phyloP scores from a whole-genome alignment of 2,329 filamentous ascomycete species.

The Coniochaeta ligniaria region DNA sequence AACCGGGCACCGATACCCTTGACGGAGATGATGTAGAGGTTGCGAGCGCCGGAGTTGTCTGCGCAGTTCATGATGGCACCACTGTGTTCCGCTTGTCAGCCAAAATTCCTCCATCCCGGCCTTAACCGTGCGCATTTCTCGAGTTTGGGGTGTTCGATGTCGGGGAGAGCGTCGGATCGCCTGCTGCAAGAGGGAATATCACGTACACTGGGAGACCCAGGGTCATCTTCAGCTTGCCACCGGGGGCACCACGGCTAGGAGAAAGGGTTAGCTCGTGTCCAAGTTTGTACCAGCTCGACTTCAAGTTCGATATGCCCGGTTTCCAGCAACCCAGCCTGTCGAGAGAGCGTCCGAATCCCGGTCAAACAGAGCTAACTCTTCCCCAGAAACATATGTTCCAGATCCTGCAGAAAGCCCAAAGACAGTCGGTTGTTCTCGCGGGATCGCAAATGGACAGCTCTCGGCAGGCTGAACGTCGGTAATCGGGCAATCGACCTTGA shows the following conservation, averaged over 20 bases:
- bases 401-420: neutral
- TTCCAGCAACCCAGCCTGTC: neutral
- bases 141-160: conserved; percentile 1
- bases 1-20: conserved; percentile 97
- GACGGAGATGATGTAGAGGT: conserved; percentile 99
- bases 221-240: conserved; percentile 99
- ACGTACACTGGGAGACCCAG: conserved; percentile 99
- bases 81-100: conserved; percentile 39
- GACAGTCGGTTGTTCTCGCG: neutral
- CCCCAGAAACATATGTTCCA: neutral
- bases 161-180: conserved; percentile 3
- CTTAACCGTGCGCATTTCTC: neutral
- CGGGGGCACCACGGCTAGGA: conserved; percentile 76
- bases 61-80: conserved; percentile 99
- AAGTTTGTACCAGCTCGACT: neutral
- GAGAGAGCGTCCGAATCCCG: neutral
- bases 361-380: neutral
- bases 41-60: conserved; percentile 98
- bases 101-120: neutral
- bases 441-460: neutral
- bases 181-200: conserved; percentile 9
- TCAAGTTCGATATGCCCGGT: neutral
- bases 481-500: conserved; percentile 10
- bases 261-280: conserved; percentile 22
- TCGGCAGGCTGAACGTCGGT: conserved; percentile 5